Evolutionary conservation across 2,329 filamentous ascomycete species (phyloP), one percentile per base, ranked within the genome.

Genomic region (Basipetospora chlamydospora): DNA sequence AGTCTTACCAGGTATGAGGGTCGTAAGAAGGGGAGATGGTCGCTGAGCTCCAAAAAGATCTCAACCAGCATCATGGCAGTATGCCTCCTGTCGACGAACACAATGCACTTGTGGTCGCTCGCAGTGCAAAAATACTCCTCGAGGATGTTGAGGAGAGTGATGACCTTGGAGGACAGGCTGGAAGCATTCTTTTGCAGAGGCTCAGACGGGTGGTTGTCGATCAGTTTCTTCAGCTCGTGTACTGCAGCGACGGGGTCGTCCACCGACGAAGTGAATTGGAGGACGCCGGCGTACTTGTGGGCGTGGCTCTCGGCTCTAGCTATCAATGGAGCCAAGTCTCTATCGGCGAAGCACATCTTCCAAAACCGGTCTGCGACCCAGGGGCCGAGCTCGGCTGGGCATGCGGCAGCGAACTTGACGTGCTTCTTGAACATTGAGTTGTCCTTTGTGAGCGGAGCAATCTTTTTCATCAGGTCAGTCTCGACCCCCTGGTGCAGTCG

Each of bases 341-440:
- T 62, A 5, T 82, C 71, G 0, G 67, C 66, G 16, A 93, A 63
- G 10, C 73, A 70, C 22, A 84, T 67, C 37, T 70, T 64, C 86
- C 86, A 94, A 39, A 84, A 77, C 35, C 75, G 66, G 50, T 98
- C 86, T 1, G 85, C 76, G 45, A 81, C 83, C 88, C 90, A 96
- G 3, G 67, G 58, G 1, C 90, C 90, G 4, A 96, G 64, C 28
- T 80, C 67, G 2, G 71, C 67, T 2, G 71, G 73, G 3, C 77
- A 70, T 7, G 67, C 57, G 20, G 61, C 64, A 1, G 81, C 65
- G 42, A 70, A 78, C 3, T 56, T 50, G 21, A 87, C 77, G 1
- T 76, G 55, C 21, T 63, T 66, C 6, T 60, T 50, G 42, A 92
- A 66, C 7, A 60, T 48, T 6, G 45, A 42, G 26, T 67, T 61